phyloP scores from a whole-genome alignment of 495 filamentous ascomycete genomes.

The Cercophora sp. region DNA sequence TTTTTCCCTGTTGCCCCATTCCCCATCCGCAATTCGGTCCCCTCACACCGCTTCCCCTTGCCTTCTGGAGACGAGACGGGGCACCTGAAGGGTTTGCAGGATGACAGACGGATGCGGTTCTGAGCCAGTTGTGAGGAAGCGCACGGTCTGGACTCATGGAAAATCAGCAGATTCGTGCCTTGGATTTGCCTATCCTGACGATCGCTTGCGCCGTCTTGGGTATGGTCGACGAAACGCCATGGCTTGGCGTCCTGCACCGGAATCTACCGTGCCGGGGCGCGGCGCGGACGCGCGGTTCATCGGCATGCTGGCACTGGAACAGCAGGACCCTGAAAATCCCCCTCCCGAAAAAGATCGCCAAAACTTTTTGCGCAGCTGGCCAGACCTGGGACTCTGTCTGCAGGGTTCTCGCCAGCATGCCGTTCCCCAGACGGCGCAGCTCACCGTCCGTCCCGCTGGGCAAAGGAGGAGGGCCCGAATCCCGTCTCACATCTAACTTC shows the following conservation, averaged over 20 bases:
- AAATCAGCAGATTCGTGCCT: slow-evolving; percentile 9
- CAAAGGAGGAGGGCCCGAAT: background rate
- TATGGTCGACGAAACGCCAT: background rate
- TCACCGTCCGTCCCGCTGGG: background rate
- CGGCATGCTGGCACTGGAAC: slow-evolving; percentile 7
- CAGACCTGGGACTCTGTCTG: background rate
- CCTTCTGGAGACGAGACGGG: too few relatives aligned
- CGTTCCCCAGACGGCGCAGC: background rate
- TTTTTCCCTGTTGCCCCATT: background rate
- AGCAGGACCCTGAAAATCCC: slow-evolving; percentile 13
- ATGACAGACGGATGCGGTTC: background rate
- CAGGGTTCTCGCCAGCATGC: slow-evolving; percentile 2
- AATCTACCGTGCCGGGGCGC: slow-evolving; percentile 5
- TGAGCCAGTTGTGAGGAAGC: slow-evolving; percentile 1
- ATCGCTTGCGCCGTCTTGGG: slow-evolving; percentile 8
- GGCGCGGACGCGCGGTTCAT: slow-evolving; percentile 1
- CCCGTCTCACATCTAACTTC: background rate
- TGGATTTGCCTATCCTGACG: slow-evolving; percentile 2
- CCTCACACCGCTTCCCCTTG: too few relatives aligned
- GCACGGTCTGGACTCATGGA: slow-evolving; percentile 1
- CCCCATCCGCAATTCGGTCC: too few relatives aligned
- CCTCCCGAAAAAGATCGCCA: background rate
- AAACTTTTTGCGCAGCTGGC: background rate
- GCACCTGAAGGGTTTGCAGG: too few relatives aligned
- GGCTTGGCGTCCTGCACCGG: background rate